phyloP scores from a whole-genome alignment of 179 eudicot genomes.

The Silene vulgaris region DNA sequence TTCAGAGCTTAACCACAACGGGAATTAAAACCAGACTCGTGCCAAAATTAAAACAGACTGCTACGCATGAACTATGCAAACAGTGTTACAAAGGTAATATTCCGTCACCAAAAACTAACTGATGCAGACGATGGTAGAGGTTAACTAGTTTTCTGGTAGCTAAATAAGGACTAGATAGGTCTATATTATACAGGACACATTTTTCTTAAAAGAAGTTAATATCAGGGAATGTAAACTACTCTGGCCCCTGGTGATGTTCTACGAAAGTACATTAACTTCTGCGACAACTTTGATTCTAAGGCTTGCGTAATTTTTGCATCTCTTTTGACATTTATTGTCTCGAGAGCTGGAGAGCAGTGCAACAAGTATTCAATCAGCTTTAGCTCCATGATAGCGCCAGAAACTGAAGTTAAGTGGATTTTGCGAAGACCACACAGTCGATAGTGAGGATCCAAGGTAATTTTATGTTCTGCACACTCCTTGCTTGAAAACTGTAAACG shows the following conservation, averaged over 20 bases:
- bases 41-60: too few species aligned
- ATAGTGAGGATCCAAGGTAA: neutral
- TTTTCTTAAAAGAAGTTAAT: neutral
- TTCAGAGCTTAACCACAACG: too few species aligned
- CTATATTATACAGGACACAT: neutral
- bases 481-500: conserved; percentile 9
- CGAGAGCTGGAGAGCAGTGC: conserved; percentile 7
- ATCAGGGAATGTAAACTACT: neutral
- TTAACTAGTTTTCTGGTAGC: too few species aligned
- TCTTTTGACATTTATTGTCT: neutral
- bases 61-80: too few species aligned
- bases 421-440: neutral
- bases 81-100: too few species aligned
- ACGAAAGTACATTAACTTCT: neutral
- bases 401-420: neutral
- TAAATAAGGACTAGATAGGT: too few species aligned
- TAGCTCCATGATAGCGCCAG: neutral
- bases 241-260: conserved; percentile 3
- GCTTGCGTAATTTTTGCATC: neutral
- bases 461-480: neutral
- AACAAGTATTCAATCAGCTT: conserved; percentile 1
- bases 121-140: too few species aligned
- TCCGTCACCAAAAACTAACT: too few species aligned
- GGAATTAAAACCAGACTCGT: too few species aligned
- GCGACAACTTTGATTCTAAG: neutral